Evolutionary conservation across 345 rosid species (phyloP), one percentile per base, ranked within the genome.

Genomic region (Dipteronia dyeriana): DNA sequence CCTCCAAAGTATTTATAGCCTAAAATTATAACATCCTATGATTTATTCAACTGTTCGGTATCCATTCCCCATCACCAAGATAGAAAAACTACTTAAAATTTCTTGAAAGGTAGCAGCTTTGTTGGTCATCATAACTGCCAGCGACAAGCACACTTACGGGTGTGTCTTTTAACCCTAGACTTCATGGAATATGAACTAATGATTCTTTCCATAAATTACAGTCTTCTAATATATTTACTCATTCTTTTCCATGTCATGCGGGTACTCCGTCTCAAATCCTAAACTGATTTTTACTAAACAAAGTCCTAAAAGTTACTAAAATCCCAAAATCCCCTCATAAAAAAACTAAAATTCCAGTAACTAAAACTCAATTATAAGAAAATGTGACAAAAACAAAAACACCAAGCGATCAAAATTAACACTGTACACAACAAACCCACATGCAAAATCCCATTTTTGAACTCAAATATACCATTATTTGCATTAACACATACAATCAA

Each of bases 51-150:
- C 41, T 20, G 16, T 71, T 11, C 49, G 23, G 57, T 25, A 25
- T 20, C 38, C 20, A 68, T 68, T 47, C 72, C 72, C 2, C 31
- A 68, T 17, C 72, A 11, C 59, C 23, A 51, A 16, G 4, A 16
- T 16, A 16, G 31, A 26, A 29, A n/a, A 26, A 26, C 41, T 26
- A 3, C 19, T 26, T 19, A 19, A 70, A 16, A 14, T 16, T 4
- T 53, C n/a, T 59, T n/a, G 26, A 59, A 59, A 59, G n/a, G 26
- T 20, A 59, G 20, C 75, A 71, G n/a, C 41, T 71, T 71, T 11
- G 31, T 38, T 11, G 31, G n/a, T 57, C 14, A 71, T 1, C 8
- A 51, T 26, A 51, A 29, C 19, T 14, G 49, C 73, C 39, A 22
- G 34, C 11, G 9, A 66, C 51, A 39, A 66, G 51, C 16, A 38